phyloP scores from a whole-genome alignment of 306 rosid species.

The Potentilla sterilis region DNA sequence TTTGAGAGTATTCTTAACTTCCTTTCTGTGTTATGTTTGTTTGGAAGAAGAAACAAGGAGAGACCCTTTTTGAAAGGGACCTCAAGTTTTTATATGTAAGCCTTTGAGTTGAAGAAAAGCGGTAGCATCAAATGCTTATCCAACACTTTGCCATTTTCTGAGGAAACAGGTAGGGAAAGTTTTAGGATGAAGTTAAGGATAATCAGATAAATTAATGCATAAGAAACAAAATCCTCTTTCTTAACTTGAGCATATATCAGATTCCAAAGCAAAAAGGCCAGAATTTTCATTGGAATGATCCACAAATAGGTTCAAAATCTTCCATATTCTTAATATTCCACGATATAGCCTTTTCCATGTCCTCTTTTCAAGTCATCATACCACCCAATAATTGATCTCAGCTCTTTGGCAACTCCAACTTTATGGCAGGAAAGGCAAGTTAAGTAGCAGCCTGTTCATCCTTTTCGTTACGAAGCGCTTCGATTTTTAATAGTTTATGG shows the following conservation, averaged over 20 bases:
- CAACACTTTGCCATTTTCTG: slow-evolving; percentile 42
- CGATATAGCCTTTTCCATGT: slow-evolving; percentile 16
- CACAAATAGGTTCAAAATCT: slow-evolving; percentile 27
- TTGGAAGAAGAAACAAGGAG: not conserved
- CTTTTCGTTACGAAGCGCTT: not conserved
- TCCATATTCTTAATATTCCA: slow-evolving; percentile 32
- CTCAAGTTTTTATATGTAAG: not conserved
- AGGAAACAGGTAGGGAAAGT: slow-evolving; percentile 26
- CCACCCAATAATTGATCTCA: slow-evolving; percentile 28
- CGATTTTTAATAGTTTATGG: not conserved
- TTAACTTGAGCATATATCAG: slow-evolving; percentile 34
- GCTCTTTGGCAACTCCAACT: slow-evolving; percentile 27
- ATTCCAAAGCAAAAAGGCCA: slow-evolving; percentile 40
- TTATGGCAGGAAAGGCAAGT: slow-evolving; percentile 67
- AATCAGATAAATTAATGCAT: slow-evolving; percentile 9
- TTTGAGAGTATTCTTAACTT: not conserved
- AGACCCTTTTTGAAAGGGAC: slow-evolving; percentile 1
- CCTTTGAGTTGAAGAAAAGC: slow-evolving; percentile 34
- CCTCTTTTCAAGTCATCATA: slow-evolving; percentile 31
- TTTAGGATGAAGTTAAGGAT: slow-evolving; percentile 46
- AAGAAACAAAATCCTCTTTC: slow-evolving; percentile 25
- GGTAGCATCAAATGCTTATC: slow-evolving; percentile 32
- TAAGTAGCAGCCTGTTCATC: slow-evolving; percentile 12
- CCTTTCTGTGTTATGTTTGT: not conserved
- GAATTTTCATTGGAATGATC: slow-evolving; percentile 21